A percentile compares a stretch with the other conserved stretches of the same genome.
phyloP scores from a whole-genome alignment of 805 yeast species.

The Ogataea allantospora region DNA sequence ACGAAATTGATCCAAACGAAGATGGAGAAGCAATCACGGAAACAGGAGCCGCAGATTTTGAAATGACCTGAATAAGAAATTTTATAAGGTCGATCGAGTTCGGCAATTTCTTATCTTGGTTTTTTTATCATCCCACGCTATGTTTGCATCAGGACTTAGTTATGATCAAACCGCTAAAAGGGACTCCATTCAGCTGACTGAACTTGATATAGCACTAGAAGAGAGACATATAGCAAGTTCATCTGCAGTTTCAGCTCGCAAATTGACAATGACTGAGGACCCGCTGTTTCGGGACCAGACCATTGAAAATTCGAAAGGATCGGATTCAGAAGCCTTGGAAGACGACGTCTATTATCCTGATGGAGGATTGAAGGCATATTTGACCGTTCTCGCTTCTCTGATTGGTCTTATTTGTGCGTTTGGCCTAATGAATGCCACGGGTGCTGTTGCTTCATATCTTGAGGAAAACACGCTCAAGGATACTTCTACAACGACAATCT shows the following conservation, averaged over 20 bases:
- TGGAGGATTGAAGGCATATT: conserved; percentile 51
- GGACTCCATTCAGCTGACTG: conserved; percentile 5
- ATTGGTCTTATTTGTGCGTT: conserved; percentile 56
- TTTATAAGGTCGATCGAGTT: no score
- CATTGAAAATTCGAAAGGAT: not conserved
- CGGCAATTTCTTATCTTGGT: conserved; percentile 1
- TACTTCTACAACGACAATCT: conserved; percentile 47
- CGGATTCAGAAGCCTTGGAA: not conserved
- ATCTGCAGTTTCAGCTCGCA: conserved; percentile 4
- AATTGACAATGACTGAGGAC: not conserved
- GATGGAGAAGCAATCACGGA: conserved; percentile 11
- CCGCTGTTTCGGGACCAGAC: not conserved
- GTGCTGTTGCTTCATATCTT: conserved; percentile 66
- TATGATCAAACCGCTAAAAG: conserved; percentile 3
- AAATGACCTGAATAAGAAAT: conserved; percentile 6
- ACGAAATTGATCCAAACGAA: conserved; percentile 41
- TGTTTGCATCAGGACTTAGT: conserved; percentile 4
- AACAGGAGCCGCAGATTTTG: conserved; percentile 3
- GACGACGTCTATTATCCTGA: conserved; percentile 44
- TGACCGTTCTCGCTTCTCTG: conserved; percentile 52
- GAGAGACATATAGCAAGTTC: conserved; percentile 4
- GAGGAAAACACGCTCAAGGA: conserved; percentile 48
- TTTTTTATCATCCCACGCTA: not conserved
- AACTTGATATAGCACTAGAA: conserved; percentile 5
- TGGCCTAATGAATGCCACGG: conserved; percentile 65